Base-by-base conservation (phyloP, 83 land plant species). In the Thuja plicata region DNA sequence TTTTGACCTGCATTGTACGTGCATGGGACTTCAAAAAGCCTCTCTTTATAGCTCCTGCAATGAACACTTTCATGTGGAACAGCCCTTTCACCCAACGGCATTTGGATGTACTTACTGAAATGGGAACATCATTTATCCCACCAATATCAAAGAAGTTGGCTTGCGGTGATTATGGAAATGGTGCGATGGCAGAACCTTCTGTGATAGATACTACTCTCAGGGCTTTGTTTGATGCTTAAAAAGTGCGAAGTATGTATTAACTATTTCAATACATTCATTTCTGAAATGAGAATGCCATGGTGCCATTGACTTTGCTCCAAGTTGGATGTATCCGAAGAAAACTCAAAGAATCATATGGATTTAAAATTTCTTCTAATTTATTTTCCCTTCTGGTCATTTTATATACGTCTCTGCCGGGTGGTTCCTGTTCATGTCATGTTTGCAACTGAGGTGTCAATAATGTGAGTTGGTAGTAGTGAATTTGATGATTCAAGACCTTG, bases 11-110 rank as follows among this genome's bases (percentile, higher is more conserved):
- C 91, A 91, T 98, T 48, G 91, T 97, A 8, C 95, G 99, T 81
- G 99, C 99, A 74, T 98, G 99, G 99, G 99, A 98, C 92, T 97
- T 91, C 77, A 91, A 90, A 70, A 98, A 98, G 92, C 99, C 97
- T 48, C 60, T 98, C 37, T 97, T 94, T 88, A 93, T 95, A 54
- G 97, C 99, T 34, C 99, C 99, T 17, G 96, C 99, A 37, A 98
- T 98, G 99, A 98, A 98, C 89, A 97, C 99, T 34, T 92, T 95
- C 87, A 97, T 98, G 99, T 98, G 99, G 99, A 93, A 88, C 57
- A 97, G 93, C 88, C 95, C 97, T 80, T 97, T 97, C 87, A 98
- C 99, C 2, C 91, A 92, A 79, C 94, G 91, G 5, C 99, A 98
- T 89, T 91, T 97, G n/a, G 88, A 87, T 50, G 24, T 89, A 17